Evolutionary conservation across 768 basidiomycete species (phyloP).

Genomic region (Neoboletus brunneissimus): DNA sequence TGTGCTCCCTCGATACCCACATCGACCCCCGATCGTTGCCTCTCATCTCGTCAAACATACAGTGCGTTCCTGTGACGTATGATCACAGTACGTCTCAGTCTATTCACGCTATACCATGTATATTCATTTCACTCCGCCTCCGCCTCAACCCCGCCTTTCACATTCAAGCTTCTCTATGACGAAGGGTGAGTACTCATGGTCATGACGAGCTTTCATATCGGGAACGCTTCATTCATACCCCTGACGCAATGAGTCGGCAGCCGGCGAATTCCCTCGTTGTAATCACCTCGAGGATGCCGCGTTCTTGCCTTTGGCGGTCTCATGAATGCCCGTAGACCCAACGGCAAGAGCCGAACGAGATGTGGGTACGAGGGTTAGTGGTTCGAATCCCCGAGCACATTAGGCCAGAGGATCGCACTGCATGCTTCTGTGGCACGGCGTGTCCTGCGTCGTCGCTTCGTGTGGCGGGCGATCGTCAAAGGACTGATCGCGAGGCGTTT

Average conservation of each 20-base stretch:
- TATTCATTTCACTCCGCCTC: slow-evolving; percentile 24
- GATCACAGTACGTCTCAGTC: slow-evolving; percentile 2
- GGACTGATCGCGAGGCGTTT: neutral
- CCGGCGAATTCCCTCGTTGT: slow-evolving; percentile 16
- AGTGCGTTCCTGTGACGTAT: slow-evolving; percentile 31
- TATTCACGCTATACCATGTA: neutral
- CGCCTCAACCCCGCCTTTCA: slow-evolving; percentile 30
- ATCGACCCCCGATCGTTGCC: slow-evolving; percentile 17
- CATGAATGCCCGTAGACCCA: neutral
- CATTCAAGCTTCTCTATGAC: slow-evolving; percentile 17
- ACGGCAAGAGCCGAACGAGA: neutral
- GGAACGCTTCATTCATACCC: slow-evolving; percentile 5
- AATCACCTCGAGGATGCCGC: slow-evolving; percentile 33
- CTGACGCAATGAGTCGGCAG: slow-evolving; percentile 11
- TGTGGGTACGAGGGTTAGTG: slow-evolving; percentile 17
- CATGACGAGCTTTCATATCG: slow-evolving; percentile 16
- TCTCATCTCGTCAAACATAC: slow-evolving; percentile 1
- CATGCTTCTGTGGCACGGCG: slow-evolving; percentile 5
- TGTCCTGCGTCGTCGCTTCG: neutral
- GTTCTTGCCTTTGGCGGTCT: slow-evolving; percentile 13
- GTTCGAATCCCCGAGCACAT: neutral
- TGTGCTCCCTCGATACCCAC: slow-evolving; percentile 15
- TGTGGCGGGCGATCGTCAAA: slow-evolving; percentile 2
- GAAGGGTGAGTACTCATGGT: slow-evolving; percentile 3
- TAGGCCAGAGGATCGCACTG: neutral